Evolutionary conservation across 805 yeast species (phyloP).

Genomic region (Metschnikowia reukaufii): DNA sequence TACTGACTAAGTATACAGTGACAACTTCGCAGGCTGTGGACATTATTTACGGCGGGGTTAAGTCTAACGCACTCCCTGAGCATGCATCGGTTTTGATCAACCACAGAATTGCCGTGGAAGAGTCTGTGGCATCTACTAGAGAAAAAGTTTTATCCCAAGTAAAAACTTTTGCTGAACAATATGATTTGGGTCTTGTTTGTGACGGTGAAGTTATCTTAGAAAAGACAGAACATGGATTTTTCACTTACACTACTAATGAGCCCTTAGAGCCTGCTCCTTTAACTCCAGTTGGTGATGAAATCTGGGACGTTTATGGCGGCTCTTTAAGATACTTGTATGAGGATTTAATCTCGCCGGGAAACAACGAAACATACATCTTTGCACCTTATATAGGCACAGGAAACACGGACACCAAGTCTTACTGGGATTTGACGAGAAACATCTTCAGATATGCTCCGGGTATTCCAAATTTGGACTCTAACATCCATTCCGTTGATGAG

Average conservation of each 20-base stretch:
- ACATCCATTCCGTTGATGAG: conserved; percentile 39
- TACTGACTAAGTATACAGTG: conserved; percentile 35
- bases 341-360: conserved; percentile 41
- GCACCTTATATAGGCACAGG: conserved; percentile 54
- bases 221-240: conserved; percentile 28
- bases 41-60: conserved; percentile 48
- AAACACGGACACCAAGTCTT: conserved; percentile 60
- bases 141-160: conserved; percentile 34
- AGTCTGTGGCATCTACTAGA: conserved; percentile 23
- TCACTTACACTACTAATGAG: conserved; percentile 25
- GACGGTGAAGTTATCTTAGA: conserved; percentile 26
- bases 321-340: conserved; percentile 62
- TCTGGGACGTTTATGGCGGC: conserved; percentile 60
- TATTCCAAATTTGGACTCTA: conserved; percentile 18
- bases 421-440: conserved; percentile 54
- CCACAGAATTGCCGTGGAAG: conserved; percentile 48
- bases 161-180: conserved; percentile 33
- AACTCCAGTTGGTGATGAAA: conserved; percentile 41
- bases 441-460: conserved; percentile 52
- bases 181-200: conserved; percentile 35
- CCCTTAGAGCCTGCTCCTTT: conserved; percentile 47
- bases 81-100: conserved; percentile 44
- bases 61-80: conserved; percentile 52
- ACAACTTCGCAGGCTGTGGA: conserved; percentile 52
- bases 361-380: conserved; percentile 15